These are phyloP conservation scores for Ormosia emarginata DNA, from an alignment of 306 rosid genomes.

Conservation along the genomic window DNA sequence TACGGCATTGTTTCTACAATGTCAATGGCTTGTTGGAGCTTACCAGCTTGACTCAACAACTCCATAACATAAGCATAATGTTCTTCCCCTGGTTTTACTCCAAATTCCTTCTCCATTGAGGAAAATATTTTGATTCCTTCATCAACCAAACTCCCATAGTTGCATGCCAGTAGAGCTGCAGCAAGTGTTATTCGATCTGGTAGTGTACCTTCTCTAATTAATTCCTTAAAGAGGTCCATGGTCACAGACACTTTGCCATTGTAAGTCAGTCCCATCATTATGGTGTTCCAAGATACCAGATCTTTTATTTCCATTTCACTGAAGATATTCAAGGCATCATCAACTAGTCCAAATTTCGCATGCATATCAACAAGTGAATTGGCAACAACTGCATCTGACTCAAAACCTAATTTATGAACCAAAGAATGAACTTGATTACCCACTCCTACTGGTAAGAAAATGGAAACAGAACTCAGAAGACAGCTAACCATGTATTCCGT, in stretches of 20 bases:
- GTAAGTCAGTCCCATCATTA: constrained; percentile 60
- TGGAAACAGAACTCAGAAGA: constrained; percentile 56
- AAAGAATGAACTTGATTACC: constrained; percentile 70
- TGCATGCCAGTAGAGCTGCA: constrained; percentile 71
- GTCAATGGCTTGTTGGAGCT: constrained; percentile 57
- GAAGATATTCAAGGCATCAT: constrained; percentile 55
- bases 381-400: constrained; percentile 61
- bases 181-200: constrained; percentile 66
- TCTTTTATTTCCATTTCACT: constrained; percentile 45
- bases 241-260: constrained; percentile 51
- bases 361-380: constrained; percentile 72
- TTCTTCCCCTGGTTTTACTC: constrained; percentile 52
- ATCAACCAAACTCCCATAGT: constrained; percentile 55
- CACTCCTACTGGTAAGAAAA: constrained; percentile 46
- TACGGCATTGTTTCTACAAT: constrained; percentile 46
- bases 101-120: constrained; percentile 59
- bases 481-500: constrained; percentile 66
- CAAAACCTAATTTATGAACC: constrained; percentile 62
- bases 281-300: constrained; percentile 77
- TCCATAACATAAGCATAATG: constrained; percentile 57
- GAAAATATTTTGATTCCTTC: constrained; percentile 59
- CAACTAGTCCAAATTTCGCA: constrained; percentile 61
- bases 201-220: constrained; percentile 35
- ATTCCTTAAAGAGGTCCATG: constrained; percentile 39
- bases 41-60: constrained; percentile 66